phyloP scores from a whole-genome alignment of 495 filamentous ascomycete genomes.

The Parmelia sp. region DNA sequence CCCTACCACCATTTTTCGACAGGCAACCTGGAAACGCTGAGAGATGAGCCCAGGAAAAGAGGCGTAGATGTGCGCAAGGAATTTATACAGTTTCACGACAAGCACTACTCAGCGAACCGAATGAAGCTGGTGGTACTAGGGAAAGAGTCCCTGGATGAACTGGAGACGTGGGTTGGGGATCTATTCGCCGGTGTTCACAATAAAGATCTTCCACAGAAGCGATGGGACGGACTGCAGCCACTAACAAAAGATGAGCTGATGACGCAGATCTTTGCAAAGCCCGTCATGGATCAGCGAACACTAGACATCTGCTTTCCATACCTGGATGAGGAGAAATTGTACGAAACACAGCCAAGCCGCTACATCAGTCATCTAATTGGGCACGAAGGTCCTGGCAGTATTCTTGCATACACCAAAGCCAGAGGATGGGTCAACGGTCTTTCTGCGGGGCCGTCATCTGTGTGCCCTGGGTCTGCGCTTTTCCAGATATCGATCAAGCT shows the following conservation, averaged over 20 bases:
- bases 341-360: conserved; percentile 75
- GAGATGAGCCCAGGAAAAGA: conserved; percentile 70
- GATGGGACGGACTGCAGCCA: conserved; percentile 71
- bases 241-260: conserved; percentile 62
- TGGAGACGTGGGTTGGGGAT: conserved; percentile 84
- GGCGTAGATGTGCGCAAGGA: conserved; percentile 86
- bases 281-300: conserved; percentile 85
- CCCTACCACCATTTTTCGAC: conserved; percentile 97
- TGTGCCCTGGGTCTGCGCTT: conserved; percentile 78
- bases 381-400: conserved; percentile 94
- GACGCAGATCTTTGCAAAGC: conserved; percentile 86
- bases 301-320: conserved; percentile 86
- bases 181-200: conserved; percentile 79
- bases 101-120: conserved; percentile 88
- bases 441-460: conserved; percentile 64
- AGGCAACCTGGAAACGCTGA: conserved; percentile 83
- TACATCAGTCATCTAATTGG: conserved; percentile 93
- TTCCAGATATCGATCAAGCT: conserved; percentile 76
- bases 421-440: conserved; percentile 94
- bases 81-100: conserved; percentile 89
- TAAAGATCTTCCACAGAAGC: conserved; percentile 72
- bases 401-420: conserved; percentile 88
- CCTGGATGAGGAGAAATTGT: conserved; percentile 78
- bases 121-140: conserved; percentile 95
- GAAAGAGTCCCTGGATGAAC: conserved; percentile 76